Conservation (phyloP, 352 stramenopile genomes). For the Globisporangium mamillatum region DNA sequence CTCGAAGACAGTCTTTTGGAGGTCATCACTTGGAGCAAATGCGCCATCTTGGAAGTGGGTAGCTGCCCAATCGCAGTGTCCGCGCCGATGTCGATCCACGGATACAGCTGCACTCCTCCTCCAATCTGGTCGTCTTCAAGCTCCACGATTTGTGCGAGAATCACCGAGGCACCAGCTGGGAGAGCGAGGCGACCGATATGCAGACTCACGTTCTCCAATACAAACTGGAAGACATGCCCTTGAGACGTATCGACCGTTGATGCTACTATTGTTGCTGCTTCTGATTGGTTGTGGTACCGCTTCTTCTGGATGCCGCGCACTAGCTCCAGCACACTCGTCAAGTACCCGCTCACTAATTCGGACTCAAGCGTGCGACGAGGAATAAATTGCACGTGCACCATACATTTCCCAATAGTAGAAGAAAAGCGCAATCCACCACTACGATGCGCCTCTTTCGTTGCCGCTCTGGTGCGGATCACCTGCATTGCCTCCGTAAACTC, state of each 20-base stretch:
- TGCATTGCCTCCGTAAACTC: slow-evolving; percentile 1
- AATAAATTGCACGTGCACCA: slow-evolving; percentile 7
- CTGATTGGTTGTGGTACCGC: background rate
- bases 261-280: background rate
- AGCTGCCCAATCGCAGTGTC: slow-evolving; percentile 4
- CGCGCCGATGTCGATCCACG: background rate
- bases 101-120: background rate
- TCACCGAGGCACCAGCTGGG: background rate
- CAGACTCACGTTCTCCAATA: background rate
- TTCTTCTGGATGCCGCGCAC: background rate
- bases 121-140: background rate
- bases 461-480: background rate
- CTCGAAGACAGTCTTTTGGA: background rate
- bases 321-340: background rate
- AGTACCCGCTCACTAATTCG: background rate
- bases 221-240: background rate
- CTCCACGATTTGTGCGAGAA: slow-evolving; percentile 7
- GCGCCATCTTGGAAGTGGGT: background rate
- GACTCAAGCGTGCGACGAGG: slow-evolving; percentile 3
- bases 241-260: too few species aligned
- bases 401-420: background rate
- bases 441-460: background rate
- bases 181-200: slow-evolving; percentile 2
- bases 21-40: background rate
- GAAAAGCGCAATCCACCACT: background rate